Base-by-base conservation (phyloP, 345 rosid genomes). In the Passiflora organensis region DNA sequence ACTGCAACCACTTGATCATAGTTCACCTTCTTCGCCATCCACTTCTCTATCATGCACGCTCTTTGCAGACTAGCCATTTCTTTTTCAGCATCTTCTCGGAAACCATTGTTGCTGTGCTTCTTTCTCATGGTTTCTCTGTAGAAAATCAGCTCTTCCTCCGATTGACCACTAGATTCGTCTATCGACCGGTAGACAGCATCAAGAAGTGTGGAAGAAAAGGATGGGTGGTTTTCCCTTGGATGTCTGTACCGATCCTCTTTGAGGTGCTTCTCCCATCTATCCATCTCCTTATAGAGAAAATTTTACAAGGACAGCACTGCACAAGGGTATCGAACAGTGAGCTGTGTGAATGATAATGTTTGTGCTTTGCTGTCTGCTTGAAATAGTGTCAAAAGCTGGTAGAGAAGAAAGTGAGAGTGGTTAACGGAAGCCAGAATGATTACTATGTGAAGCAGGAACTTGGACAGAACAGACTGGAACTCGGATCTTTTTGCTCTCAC, bases 21-120 rank as follows among this genome's bases (percentile, higher is more conserved):
- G 58, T 66, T 60, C 1, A 47, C 68, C 62, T 71, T 77, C 67
- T 74, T 75, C 62, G 72, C 78, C 73, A 67, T 69, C 89, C 83
- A 73, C 67, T 68, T 73, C 73, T 79, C 75, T 12, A 75, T 59
- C 70, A 65, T 58, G 70, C 71, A 67, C 1, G 74, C 77, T 32
- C 71, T 59, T 32, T 32, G 57, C 42, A 43, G 43, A 38, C 60
- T 49, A 6, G 51, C 39, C 37, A 19, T 50, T 20, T 48, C 74
- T 11, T 53, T 58, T 8, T 53, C 55, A 0, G 28, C 67, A n/a
- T 34, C 60, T 49, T 19, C 50, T 21, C 18, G 3, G 34, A 28
- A 28, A 3, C 34, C 34, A 28, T 8, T 28, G 34, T 28, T 28
- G 34, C 8, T 28, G 34, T 49, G 57, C 54, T 68, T 68, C 53